These are phyloP conservation scores for Colletotrichum orchidophilum DNA, from an alignment of 2,329 filamentous ascomycete species.

Conservation along the genomic window DNA sequence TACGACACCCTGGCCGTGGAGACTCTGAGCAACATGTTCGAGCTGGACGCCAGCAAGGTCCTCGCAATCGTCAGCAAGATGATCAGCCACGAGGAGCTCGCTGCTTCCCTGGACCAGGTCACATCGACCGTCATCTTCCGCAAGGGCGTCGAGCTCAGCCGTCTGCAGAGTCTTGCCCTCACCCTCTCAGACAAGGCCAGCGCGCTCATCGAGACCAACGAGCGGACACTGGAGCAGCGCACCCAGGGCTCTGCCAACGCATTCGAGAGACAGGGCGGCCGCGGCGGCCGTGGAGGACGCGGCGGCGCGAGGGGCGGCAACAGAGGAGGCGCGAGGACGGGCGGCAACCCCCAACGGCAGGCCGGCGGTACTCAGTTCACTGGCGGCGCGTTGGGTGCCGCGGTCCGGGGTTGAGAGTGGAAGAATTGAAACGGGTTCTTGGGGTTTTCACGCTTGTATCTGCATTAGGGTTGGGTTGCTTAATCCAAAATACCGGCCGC, in stretches of 20 bases:
- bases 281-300: slow-evolving; percentile 74
- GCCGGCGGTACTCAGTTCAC: slow-evolving; percentile 83
- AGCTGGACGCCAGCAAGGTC: slow-evolving; percentile 90
- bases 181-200: slow-evolving; percentile 97
- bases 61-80: slow-evolving; percentile 97
- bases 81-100: slow-evolving; percentile 99
- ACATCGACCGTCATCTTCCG: slow-evolving; percentile 98
- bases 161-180: slow-evolving; percentile 93
- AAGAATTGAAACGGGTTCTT: slow-evolving; percentile 14
- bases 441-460: slow-evolving; percentile 34
- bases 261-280: slow-evolving; percentile 90
- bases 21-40: slow-evolving; percentile 93
- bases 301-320: slow-evolving; percentile 70
- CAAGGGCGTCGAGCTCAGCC: slow-evolving; percentile 97
- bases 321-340: slow-evolving; percentile 66
- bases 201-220: slow-evolving; percentile 94
- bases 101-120: slow-evolving; percentile 96
- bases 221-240: slow-evolving; percentile 95
- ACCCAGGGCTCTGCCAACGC: slow-evolving; percentile 96
- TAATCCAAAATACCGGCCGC: slow-evolving; percentile 35
- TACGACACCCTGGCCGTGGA: slow-evolving; percentile 94
- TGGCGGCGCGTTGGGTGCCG: slow-evolving; percentile 79
- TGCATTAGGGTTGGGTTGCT: slow-evolving; percentile 36
- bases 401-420: slow-evolving; percentile 63
- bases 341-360: slow-evolving; percentile 70